Evolutionary conservation across 78 protist genomes (phyloP), one percentile per base, ranked within the genome.

Genomic region (Corallochytrium limacisporum): DNA sequence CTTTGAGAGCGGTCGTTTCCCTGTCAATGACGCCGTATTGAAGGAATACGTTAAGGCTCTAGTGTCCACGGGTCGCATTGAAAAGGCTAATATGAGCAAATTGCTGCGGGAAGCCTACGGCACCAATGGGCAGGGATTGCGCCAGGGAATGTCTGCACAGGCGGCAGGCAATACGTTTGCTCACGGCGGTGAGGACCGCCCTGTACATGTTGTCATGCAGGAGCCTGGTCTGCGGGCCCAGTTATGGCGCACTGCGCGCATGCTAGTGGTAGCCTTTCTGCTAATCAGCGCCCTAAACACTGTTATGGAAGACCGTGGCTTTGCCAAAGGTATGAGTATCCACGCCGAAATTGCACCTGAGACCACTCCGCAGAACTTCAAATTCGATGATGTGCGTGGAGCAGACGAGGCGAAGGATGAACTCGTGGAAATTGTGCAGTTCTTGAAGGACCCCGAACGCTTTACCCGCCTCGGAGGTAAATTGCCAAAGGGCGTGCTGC

Each of bases 381-480:
- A 13, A 22, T 62, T 62, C 44, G 53, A 46, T 8, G 90, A 84
- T 31, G 78, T 84, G 2, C 40, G 65, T 16, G 85, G 85, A n/a
- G 68, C 51, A 3, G 86, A 85, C 42, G 91, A 79, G 47, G 86
- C 84, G 20, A 85, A 84, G 62, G 53, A 43, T 3, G 96, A 91
- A 53, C 77, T 91, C 37, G 22, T 29, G 28, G 90, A 87, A 57
- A 69, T 87, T 15, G 89, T 85, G 2, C 85, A 82, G 48, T 91
- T 79, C n/a, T 77, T 91, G 43, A 56, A 62, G 33, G 44, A 78
- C 50, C 97, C 97, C 6, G 62, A 36, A 3, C 75, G 72, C 69
- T 91, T 81, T 51, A 55, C 77, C 13, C 36, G 63, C 13, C 79
- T 91, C 29, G 97, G 97, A n/a, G 97, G 85, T 3, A 82, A 78